Conservation (phyloP, 2,329 filamentous ascomycete genomes). For the Leptographium lundbergii region DNA sequence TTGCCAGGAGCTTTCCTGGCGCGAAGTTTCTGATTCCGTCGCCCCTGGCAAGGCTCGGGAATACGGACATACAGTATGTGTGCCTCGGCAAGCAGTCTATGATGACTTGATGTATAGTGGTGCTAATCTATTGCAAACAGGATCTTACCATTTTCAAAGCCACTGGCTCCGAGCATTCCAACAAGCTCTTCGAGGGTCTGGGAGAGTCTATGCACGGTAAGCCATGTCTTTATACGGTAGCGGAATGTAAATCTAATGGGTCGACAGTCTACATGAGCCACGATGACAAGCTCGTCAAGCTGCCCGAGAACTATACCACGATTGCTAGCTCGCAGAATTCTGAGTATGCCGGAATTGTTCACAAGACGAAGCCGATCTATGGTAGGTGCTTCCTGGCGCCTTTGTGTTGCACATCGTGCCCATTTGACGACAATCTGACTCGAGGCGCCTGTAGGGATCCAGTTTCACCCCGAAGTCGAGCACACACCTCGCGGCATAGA, state of each 20-base stretch:
- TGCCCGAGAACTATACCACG: conserved; percentile 58
- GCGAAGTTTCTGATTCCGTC: background rate
- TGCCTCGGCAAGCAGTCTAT: background rate
- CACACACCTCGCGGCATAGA: conserved; percentile 52
- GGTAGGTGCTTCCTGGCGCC: conserved; percentile 22
- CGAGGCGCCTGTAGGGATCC: conserved; percentile 38
- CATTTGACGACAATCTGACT: conserved; percentile 3
- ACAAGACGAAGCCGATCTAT: conserved; percentile 55
- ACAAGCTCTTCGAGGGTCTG: conserved; percentile 67
- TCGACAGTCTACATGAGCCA: conserved; percentile 67
- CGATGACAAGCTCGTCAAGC: conserved; percentile 27
- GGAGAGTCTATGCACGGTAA: conserved; percentile 48
- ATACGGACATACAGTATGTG: background rate
- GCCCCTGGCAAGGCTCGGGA: background rate
- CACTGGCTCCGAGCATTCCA: conserved; percentile 44
- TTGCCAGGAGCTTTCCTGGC: conserved; percentile 3
- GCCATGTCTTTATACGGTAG: conserved; percentile 6
- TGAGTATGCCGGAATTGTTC: conserved; percentile 66
- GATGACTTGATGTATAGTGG: background rate
- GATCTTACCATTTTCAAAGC: conserved; percentile 48
- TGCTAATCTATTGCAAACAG: conserved; percentile 57
- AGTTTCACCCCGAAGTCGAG: conserved; percentile 77
- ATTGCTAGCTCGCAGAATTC: conserved; percentile 66
- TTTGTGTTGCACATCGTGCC: background rate
- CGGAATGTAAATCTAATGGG: background rate